Evolutionary conservation across 2,329 filamentous ascomycete species (phyloP).

Genomic region (Aspergillus sp.): DNA sequence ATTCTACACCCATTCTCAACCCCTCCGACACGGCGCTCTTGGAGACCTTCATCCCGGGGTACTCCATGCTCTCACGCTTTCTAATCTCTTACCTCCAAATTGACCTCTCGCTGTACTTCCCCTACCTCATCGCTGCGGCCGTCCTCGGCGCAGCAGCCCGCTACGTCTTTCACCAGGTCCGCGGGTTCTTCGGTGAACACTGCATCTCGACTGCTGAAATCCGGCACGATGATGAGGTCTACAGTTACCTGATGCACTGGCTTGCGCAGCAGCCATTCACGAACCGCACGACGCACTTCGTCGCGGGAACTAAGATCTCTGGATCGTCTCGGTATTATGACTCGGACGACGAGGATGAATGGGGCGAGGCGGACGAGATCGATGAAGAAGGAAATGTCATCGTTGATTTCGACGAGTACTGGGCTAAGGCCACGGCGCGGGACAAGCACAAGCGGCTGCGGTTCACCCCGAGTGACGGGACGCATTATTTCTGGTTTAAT

Average conservation of each 20-base stretch:
- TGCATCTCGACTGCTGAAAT: slow-evolving; percentile 68
- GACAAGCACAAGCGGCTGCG: slow-evolving; percentile 37
- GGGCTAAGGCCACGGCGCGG: slow-evolving; percentile 39
- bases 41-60: slow-evolving; percentile 66
- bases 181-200: slow-evolving; percentile 51
- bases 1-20: slow-evolving; percentile 13
- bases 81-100: slow-evolving; percentile 59
- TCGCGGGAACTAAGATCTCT: slow-evolving; percentile 64
- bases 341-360: slow-evolving; percentile 23
- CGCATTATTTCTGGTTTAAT: slow-evolving; percentile 68
- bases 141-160: slow-evolving; percentile 53
- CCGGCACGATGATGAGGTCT: slow-evolving; percentile 69
- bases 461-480: slow-evolving; percentile 68
- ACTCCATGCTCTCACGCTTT: slow-evolving; percentile 57
- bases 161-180: slow-evolving; percentile 53
- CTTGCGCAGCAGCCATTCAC: slow-evolving; percentile 63
- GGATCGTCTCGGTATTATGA: slow-evolving; percentile 29
- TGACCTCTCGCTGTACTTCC: slow-evolving; percentile 64
- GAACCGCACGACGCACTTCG: slow-evolving; percentile 59
- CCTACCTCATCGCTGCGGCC: slow-evolving; percentile 54
- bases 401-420: slow-evolving; percentile 42
- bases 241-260: slow-evolving; percentile 72
- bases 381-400: slow-evolving; percentile 37
- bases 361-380: slow-evolving; percentile 23
- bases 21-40: slow-evolving; percentile 40